Conservation (phyloP, 2,329 filamentous ascomycete genomes). For the Thelonectria discophora region DNA sequence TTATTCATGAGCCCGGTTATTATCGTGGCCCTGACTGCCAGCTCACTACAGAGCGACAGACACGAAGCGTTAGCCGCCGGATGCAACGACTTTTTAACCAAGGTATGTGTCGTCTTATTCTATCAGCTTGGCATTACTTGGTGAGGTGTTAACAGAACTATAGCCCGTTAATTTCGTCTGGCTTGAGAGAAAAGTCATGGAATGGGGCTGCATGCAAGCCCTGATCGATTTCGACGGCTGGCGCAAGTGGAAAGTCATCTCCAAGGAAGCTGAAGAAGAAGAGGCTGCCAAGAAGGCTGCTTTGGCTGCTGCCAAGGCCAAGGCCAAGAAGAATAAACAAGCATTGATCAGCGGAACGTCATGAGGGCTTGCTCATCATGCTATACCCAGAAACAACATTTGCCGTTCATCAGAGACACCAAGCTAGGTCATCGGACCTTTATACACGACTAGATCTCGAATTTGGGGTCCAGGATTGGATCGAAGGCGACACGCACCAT, state of each 20-base stretch:
- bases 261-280: constrained; percentile 55
- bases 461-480: neutral
- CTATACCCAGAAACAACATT: neutral
- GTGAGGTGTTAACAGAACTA: constrained; percentile 26
- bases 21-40: constrained; percentile 95
- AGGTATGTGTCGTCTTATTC: constrained; percentile 65
- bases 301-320: constrained; percentile 46
- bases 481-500: neutral
- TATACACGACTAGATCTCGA: neutral
- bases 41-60: constrained; percentile 91
- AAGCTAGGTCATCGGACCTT: neutral
- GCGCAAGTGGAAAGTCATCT: constrained; percentile 94
- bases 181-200: constrained; percentile 96
- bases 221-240: constrained; percentile 98
- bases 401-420: neutral
- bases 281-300: constrained; percentile 54
- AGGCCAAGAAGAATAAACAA: constrained; percentile 56
- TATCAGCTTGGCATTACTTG: neutral
- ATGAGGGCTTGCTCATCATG: constrained; percentile 17
- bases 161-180: constrained; percentile 97
- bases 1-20: constrained; percentile 97
- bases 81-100: constrained; percentile 98
- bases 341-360: constrained; percentile 40
- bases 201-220: constrained; percentile 99
- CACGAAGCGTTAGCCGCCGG: constrained; percentile 94